These are phyloP conservation scores for Ganoderma boninense DNA, from an alignment of 1,284 basidiomycete genomes.

Conservation along the genomic window DNA sequence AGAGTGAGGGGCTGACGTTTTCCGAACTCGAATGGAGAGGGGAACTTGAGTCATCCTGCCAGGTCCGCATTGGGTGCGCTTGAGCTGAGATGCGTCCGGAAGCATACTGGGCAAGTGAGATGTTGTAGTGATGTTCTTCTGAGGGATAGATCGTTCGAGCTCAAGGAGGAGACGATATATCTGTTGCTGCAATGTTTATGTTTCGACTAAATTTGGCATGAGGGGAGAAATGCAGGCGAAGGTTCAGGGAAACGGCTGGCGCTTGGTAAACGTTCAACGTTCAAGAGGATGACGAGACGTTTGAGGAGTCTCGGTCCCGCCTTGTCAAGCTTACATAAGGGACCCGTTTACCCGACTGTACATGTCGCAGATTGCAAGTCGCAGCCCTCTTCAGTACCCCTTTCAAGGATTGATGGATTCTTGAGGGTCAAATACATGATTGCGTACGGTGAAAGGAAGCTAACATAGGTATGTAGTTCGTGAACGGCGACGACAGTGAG, in stretches of 20 bases:
- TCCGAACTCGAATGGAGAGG: conserved; percentile 10
- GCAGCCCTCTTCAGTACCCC: not conserved
- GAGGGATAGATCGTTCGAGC: not conserved
- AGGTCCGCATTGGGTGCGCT: not conserved
- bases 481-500: conserved; percentile 19
- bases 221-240: too few species aligned
- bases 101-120: not conserved
- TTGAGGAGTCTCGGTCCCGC: too few species aligned
- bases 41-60: conserved; percentile 2
- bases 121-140: not conserved
- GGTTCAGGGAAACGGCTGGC: too few species aligned
- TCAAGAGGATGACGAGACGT: too few species aligned
- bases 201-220: too few species aligned
- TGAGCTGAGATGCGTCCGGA: not conserved
- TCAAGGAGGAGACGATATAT: not conserved
- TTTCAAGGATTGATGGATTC: conserved; percentile 8
- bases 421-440: conserved; percentile 16
- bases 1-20: conserved; percentile 10
- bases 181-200: too few species aligned
- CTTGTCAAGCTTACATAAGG: too few species aligned
- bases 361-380: too few species aligned
- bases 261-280: too few species aligned
- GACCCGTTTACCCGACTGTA: too few species aligned
- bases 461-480: conserved; percentile 24
- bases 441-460: conserved; percentile 19